phyloP scores from a whole-genome alignment of 441 rosid species.

The Syzygium malaccense region DNA sequence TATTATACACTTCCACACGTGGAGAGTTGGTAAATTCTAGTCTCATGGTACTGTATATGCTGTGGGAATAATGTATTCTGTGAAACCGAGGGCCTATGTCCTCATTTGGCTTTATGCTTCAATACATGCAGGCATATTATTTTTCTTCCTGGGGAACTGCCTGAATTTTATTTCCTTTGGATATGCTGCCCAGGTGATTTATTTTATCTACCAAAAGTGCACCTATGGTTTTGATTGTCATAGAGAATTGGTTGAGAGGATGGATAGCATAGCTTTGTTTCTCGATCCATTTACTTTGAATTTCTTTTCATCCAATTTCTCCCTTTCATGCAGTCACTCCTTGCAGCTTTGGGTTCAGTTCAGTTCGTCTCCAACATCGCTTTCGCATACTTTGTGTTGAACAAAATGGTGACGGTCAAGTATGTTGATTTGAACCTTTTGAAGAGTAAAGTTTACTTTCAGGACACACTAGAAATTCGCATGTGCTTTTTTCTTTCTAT shows the following conservation, averaged over 20 bases:
- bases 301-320: neutral
- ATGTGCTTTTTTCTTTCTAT: neutral
- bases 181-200: constrained; percentile 97
- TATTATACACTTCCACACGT: constrained; percentile 75
- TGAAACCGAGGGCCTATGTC: neutral
- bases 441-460: constrained; percentile 16
- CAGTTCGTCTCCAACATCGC: constrained; percentile 96
- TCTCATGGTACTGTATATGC: constrained; percentile 5
- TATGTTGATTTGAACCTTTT: constrained; percentile 34
- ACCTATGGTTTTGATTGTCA: neutral
- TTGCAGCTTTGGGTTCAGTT: constrained; percentile 97
- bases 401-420: constrained; percentile 93
- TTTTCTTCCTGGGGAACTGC: constrained; percentile 91
- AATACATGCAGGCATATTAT: constrained; percentile 59
- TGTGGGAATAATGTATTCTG: neutral
- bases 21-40: constrained; percentile 84
- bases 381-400: constrained; percentile 81
- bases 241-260: neutral
- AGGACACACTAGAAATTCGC: neutral
- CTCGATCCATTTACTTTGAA: neutral
- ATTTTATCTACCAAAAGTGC: neutral
- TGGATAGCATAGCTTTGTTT: neutral
- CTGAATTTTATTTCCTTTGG: constrained; percentile 96
- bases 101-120: constrained; percentile 12
- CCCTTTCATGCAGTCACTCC: constrained; percentile 72